A percentile compares a stretch with the other conserved stretches of the same genome.
Conservation (phyloP, 495 filamentous ascomycete species). For the Daldinia grandis region DNA sequence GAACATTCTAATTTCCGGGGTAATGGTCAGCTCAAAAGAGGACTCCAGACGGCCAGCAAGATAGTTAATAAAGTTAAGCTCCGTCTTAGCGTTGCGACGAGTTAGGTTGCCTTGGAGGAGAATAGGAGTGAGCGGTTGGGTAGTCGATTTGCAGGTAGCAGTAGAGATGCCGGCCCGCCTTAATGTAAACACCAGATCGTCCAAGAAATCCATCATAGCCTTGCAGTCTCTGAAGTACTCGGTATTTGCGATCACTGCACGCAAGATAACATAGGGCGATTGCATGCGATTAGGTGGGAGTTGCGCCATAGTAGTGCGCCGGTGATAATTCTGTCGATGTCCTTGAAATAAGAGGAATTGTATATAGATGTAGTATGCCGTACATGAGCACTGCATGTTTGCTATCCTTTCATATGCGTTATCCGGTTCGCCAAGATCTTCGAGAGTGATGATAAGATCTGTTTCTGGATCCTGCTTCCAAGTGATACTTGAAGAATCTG, state of each 20-base stretch:
- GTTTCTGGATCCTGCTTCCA: slow-evolving; percentile 62
- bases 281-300: slow-evolving; percentile 59
- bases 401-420: slow-evolving; percentile 54
- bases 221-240: slow-evolving; percentile 37
- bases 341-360: slow-evolving; percentile 76
- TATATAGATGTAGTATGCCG: slow-evolving; percentile 56
- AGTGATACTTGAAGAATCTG: slow-evolving; percentile 64
- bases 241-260: slow-evolving; percentile 41
- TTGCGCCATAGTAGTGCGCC: slow-evolving; percentile 67
- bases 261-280: slow-evolving; percentile 43
- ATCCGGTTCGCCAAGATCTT: slow-evolving; percentile 62
- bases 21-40: slow-evolving; percentile 51
- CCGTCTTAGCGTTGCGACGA: slow-evolving; percentile 38
- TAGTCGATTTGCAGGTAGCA: slow-evolving; percentile 29
- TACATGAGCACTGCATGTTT: slow-evolving; percentile 57
- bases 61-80: slow-evolving; percentile 41
- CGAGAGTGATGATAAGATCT: slow-evolving; percentile 71
- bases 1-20: slow-evolving; percentile 46
- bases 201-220: slow-evolving; percentile 31
- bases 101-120: slow-evolving; percentile 12
- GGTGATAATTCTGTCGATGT: slow-evolving; percentile 71
- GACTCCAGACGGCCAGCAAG: slow-evolving; percentile 40
- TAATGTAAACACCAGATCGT: slow-evolving; percentile 35
- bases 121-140: slow-evolving; percentile 20
- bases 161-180: slow-evolving; percentile 41